Evolutionary conservation across 2,329 filamentous ascomycete genomes (phyloP).

Genomic region (Cercospora sesami): DNA sequence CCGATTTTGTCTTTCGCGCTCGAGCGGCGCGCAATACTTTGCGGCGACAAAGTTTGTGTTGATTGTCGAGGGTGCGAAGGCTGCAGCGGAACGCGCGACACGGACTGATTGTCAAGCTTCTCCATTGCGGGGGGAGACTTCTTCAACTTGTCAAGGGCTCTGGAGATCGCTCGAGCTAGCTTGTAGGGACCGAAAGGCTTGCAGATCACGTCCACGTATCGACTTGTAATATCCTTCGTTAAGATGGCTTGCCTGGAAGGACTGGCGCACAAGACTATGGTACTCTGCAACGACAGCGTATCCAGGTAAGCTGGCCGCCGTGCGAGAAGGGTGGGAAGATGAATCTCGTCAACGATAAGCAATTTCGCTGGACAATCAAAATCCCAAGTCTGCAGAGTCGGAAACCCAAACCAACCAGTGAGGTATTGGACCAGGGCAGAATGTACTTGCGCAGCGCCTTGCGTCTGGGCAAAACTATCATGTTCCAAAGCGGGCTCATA

Average conservation of each 20-base stretch:
- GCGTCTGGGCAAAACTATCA: constrained; percentile 27
- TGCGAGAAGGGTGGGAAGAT: constrained; percentile 26
- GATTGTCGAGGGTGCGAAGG: not conserved
- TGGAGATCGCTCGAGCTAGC: constrained; percentile 20
- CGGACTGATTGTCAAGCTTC: not conserved
- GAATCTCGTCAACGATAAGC: constrained; percentile 31
- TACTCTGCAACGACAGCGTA: constrained; percentile 24
- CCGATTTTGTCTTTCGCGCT: not conserved
- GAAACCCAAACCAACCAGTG: constrained; percentile 29
- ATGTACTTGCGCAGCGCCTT: constrained; percentile 27
- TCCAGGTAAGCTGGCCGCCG: constrained; percentile 22
- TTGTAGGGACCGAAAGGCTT: constrained; percentile 31
- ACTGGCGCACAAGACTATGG: constrained; percentile 41
- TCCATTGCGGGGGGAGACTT: not conserved
- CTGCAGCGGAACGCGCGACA: not conserved
- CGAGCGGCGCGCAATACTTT: not conserved
- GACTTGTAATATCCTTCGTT: constrained; percentile 26
- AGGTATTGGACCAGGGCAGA: constrained; percentile 29
- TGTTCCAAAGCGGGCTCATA: constrained; percentile 28
- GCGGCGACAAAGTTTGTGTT: not conserved
- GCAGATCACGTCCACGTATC: constrained; percentile 23
- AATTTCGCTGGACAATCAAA: constrained; percentile 25
- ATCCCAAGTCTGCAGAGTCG: constrained; percentile 29
- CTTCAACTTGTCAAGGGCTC: constrained; percentile 19
- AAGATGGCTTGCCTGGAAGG: constrained; percentile 31